Conservation (phyloP, 495 filamentous ascomycete species). For the Trichocladium antarcticum region DNA sequence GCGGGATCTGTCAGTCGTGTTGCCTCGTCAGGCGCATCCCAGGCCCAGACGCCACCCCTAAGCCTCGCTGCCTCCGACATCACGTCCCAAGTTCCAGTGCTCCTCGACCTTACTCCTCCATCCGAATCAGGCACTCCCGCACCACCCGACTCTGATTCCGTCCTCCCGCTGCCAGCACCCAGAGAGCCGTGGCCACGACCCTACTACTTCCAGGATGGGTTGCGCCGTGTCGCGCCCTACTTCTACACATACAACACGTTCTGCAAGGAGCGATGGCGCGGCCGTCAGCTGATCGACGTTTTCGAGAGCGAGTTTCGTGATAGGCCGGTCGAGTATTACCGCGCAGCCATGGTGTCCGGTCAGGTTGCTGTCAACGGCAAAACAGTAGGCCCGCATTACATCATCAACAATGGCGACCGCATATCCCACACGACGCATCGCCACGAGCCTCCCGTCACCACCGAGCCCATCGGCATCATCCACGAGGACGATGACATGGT, state of each 20-base stretch:
- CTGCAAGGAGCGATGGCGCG: conserved; percentile 84
- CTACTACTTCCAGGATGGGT: conserved; percentile 68
- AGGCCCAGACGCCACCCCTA: too few species aligned
- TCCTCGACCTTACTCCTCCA: too few species aligned
- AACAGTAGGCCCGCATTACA: conserved; percentile 38
- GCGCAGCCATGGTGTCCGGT: conserved; percentile 68
- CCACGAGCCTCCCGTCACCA: conserved; percentile 86
- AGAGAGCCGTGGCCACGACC: conserved; percentile 52
- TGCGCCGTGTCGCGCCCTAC: conserved; percentile 78
- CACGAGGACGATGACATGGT: conserved; percentile 87
- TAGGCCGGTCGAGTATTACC: conserved; percentile 75
- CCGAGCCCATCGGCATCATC: conserved; percentile 65
- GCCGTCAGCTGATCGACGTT: conserved; percentile 61
- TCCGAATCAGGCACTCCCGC: background rate
- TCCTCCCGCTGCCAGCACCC: conserved; percentile 34
- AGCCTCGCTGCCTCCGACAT: too few species aligned
- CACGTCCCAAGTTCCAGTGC: too few species aligned
- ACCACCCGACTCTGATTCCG: background rate
- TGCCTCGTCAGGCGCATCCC: background rate
- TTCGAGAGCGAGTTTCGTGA: conserved; percentile 82
- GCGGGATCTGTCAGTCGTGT: background rate
- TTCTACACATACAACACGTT: conserved; percentile 90
- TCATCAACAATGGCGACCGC: conserved; percentile 50
- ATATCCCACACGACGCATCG: conserved; percentile 91
- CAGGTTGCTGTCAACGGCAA: conserved; percentile 64